Evolutionary conservation across 371 early-diverging fungal genomes (phyloP).

Genomic region (Blakeslea trispora): DNA sequence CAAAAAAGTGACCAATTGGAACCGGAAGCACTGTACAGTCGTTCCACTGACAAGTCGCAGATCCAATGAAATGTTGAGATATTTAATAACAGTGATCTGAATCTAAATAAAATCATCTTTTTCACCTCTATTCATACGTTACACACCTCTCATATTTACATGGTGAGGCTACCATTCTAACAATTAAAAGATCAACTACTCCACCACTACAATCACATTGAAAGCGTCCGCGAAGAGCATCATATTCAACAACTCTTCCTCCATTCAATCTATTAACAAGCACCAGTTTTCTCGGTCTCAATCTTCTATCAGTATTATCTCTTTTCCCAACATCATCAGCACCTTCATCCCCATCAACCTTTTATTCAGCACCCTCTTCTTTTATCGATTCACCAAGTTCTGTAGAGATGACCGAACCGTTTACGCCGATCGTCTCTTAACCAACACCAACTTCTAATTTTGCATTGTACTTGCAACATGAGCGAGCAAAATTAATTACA

Average conservation of each 20-base stretch:
- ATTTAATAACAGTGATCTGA: too few species aligned
- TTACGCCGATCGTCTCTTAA: too few species aligned
- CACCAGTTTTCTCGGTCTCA: neutral
- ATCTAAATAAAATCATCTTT: too few species aligned
- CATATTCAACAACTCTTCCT: neutral
- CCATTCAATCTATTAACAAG: neutral
- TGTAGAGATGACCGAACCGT: neutral
- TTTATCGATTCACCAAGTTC: too few species aligned
- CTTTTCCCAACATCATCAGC: neutral
- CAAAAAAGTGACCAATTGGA: too few species aligned
- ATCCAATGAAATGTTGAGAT: too few species aligned
- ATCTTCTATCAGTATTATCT: neutral
- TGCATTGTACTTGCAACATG: neutral
- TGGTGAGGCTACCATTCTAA: constrained; percentile 3
- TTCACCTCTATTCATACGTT: too few species aligned
- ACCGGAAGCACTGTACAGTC: too few species aligned
- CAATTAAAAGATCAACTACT: neutral
- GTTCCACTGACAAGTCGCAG: too few species aligned
- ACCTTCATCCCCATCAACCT: neutral
- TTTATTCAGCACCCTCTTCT: too few species aligned
- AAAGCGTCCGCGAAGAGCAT: constrained; percentile 1
- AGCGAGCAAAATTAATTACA: constrained; percentile 4
- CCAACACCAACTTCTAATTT: neutral
- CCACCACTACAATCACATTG: neutral
- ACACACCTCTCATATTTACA: neutral